phyloP scores from a whole-genome alignment of 805 yeast species.

The Barnettozyma siamensis region DNA sequence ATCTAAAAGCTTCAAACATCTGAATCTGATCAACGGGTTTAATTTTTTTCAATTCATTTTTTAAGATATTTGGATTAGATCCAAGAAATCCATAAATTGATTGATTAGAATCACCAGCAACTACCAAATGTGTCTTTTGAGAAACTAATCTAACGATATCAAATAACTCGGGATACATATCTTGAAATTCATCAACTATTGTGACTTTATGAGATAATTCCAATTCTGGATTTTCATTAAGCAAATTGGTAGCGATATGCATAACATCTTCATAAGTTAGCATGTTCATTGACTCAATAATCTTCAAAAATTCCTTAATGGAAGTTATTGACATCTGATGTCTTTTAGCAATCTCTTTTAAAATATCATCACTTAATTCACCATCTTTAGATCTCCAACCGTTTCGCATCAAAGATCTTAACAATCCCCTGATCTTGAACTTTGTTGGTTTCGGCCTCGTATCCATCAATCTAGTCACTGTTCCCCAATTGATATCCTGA shows the following conservation, averaged over 20 bases:
- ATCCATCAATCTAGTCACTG: conserved; percentile 31
- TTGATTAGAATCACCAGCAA: conserved; percentile 72
- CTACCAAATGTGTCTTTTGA: conserved; percentile 44
- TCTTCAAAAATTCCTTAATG: conserved; percentile 3
- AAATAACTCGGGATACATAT: conserved; percentile 48
- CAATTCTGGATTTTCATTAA: conserved; percentile 20
- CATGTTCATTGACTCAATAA: conserved; percentile 13
- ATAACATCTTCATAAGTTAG: conserved; percentile 20
- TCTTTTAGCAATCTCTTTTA: not conserved
- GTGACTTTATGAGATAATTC: conserved; percentile 32
- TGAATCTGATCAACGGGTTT: conserved; percentile 22
- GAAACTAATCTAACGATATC: conserved; percentile 34
- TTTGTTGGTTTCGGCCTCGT: conserved; percentile 10
- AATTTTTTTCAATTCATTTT: conserved; percentile 15
- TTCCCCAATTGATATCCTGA: conserved; percentile 52
- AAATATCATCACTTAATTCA: not conserved
- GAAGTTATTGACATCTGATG: not conserved
- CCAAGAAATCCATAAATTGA: conserved; percentile 66
- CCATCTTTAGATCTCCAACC: not conserved
- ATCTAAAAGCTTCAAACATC: conserved; percentile 52
- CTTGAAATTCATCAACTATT: conserved; percentile 72
- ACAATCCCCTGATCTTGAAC: conserved; percentile 6
- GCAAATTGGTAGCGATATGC: conserved; percentile 28
- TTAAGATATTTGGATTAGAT: conserved; percentile 33
- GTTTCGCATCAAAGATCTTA: not conserved